Percentiles rank a stretch among this genome's conserved stretches.
phyloP scores from a whole-genome alignment of 805 yeast genomes.

The Nakazawaea populi region DNA sequence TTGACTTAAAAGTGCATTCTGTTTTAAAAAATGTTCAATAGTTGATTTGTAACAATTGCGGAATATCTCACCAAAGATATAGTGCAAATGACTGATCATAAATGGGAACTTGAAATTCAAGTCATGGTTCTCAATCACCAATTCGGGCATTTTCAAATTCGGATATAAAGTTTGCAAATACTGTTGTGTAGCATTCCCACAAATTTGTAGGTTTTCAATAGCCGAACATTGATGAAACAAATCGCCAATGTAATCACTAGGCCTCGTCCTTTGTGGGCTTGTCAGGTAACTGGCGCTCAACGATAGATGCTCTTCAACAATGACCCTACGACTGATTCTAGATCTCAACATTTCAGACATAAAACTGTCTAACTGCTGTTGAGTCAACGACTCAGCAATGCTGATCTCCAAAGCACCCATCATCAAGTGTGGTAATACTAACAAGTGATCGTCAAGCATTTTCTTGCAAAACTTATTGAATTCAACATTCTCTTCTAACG shows the following conservation, averaged over 20 bases:
- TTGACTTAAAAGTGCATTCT: conserved; percentile 13
- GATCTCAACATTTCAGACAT: conserved; percentile 77
- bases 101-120: conserved; percentile 68
- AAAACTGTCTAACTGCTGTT: conserved; percentile 59
- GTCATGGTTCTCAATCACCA: conserved; percentile 59
- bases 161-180: conserved; percentile 52
- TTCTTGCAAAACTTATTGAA: conserved; percentile 62
- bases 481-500: conserved; percentile 66
- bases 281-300: conserved; percentile 41
- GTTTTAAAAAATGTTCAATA: conserved; percentile 36
- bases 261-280: conserved; percentile 40
- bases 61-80: conserved; percentile 79
- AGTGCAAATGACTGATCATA: conserved; percentile 80
- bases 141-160: conserved; percentile 59
- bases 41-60: conserved; percentile 86
- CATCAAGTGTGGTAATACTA: conserved; percentile 81
- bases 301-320: conserved; percentile 87
- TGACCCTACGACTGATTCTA: conserved; percentile 82
- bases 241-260: conserved; percentile 63
- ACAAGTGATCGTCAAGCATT: conserved; percentile 72
- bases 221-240: conserved; percentile 80
- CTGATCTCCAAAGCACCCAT: conserved; percentile 89
- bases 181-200: conserved; percentile 43
- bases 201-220: conserved; percentile 52
- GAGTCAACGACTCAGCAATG: conserved; percentile 52